phyloP scores from a whole-genome alignment of 2,329 filamentous ascomycete species.

The Ilyonectria robusta region DNA sequence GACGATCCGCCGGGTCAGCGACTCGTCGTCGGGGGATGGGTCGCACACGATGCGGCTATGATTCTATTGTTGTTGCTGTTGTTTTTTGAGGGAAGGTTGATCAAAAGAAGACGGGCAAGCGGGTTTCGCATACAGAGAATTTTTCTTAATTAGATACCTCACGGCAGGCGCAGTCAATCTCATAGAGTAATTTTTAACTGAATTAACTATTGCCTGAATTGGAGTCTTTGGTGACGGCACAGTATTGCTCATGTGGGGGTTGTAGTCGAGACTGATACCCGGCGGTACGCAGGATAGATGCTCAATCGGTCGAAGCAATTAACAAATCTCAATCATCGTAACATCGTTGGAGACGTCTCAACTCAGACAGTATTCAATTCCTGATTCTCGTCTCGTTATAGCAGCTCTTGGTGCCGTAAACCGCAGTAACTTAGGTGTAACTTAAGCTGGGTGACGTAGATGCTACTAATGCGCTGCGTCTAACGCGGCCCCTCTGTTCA shows the following conservation, averaged over 20 bases:
- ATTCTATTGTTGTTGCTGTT: background rate
- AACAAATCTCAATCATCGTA: too few species aligned
- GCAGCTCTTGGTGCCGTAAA: background rate
- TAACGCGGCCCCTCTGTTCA: background rate
- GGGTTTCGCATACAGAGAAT: slow-evolving; percentile 21
- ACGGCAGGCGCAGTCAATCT: slow-evolving; percentile 42
- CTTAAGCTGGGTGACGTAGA: background rate
- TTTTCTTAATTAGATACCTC: slow-evolving; percentile 33
- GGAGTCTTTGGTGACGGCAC: background rate
- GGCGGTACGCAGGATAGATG: too few species aligned
- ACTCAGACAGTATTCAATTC: too few species aligned
- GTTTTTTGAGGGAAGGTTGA: slow-evolving; percentile 1
- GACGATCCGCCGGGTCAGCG: slow-evolving; percentile 47
- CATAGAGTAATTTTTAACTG: slow-evolving; percentile 41
- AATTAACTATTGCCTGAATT: background rate
- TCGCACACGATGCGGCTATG: slow-evolving; percentile 31
- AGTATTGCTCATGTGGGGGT: background rate
- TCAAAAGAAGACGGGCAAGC: slow-evolving; percentile 14
- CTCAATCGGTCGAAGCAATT: too few species aligned
- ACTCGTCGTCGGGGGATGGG: slow-evolving; percentile 39
- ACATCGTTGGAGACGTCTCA: too few species aligned
- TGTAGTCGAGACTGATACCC: background rate
- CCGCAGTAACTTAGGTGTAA: background rate
- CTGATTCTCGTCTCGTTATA: background rate
- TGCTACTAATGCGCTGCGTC: background rate